A percentile compares a stretch with the other conserved stretches of the same genome.
phyloP scores from a whole-genome alignment of 768 basidiomycete genomes.

The Calocera cornea region DNA sequence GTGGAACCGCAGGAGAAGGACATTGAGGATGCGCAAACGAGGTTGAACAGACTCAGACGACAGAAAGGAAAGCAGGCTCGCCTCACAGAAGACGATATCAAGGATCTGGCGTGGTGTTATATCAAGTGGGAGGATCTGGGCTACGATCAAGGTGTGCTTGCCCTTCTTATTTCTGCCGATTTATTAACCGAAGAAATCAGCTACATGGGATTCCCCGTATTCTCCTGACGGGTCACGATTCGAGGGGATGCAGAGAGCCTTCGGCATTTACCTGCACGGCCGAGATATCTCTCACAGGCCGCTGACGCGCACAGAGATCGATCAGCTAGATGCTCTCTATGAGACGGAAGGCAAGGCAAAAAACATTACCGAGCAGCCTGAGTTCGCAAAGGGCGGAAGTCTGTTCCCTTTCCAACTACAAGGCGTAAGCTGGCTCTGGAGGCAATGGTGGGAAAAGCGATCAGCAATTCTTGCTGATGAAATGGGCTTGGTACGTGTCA shows the following conservation, averaged over 20 bases:
- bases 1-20: slow-evolving; percentile 22
- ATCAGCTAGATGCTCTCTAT: slow-evolving; percentile 38
- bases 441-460: slow-evolving; percentile 79
- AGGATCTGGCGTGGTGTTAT: slow-evolving; percentile 64
- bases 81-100: slow-evolving; percentile 38
- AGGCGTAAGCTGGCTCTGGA: slow-evolving; percentile 71
- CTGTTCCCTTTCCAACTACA: slow-evolving; percentile 33
- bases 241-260: slow-evolving; percentile 51
- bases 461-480: slow-evolving; percentile 90
- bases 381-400: slow-evolving; percentile 49
- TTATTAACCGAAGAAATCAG: slow-evolving; percentile 27
- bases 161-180: neutral
- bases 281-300: slow-evolving; percentile 46
- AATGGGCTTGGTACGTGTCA: slow-evolving; percentile 67
- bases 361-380: slow-evolving; percentile 28
- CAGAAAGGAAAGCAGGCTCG: slow-evolving; percentile 31
- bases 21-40: slow-evolving; percentile 23
- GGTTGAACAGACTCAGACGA: slow-evolving; percentile 29
- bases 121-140: slow-evolving; percentile 87
- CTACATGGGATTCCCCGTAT: slow-evolving; percentile 89
- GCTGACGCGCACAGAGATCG: slow-evolving; percentile 31
- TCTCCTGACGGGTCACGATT: slow-evolving; percentile 42
- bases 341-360: slow-evolving; percentile 29
- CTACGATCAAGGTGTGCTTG: slow-evolving; percentile 72
- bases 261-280: slow-evolving; percentile 50